Conservation (phyloP, 73 alveolate genomes). For the Paramecium bursaria region DNA sequence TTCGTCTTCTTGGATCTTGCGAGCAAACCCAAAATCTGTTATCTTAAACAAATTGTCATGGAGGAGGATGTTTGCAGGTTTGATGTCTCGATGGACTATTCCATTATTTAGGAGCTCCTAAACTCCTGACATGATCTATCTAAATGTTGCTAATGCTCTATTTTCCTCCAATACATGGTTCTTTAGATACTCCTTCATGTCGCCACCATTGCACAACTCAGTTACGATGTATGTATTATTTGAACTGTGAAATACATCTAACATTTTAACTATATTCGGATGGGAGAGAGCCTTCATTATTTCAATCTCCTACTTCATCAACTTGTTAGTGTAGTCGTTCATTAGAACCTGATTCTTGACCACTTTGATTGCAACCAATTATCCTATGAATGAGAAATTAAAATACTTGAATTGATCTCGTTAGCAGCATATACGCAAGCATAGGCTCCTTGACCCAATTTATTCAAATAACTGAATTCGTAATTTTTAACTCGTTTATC, state of each 20-base stretch:
- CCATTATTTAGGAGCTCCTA: conserved; percentile 60
- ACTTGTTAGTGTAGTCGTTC: conserved; percentile 57
- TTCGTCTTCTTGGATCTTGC: conserved; percentile 49
- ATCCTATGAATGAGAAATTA: background rate
- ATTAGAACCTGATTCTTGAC: conserved; percentile 26
- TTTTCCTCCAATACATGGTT: conserved; percentile 25
- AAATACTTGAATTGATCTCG: conserved; percentile 40
- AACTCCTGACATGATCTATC: conserved; percentile 51
- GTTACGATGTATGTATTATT: conserved; percentile 62
- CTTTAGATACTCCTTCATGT: conserved; percentile 42
- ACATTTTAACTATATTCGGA: conserved; percentile 50
- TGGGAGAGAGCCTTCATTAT: conserved; percentile 65
- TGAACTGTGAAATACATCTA: conserved; percentile 64
- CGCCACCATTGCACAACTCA: conserved; percentile 68
- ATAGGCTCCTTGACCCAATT: conserved; percentile 38
- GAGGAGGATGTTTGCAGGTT: conserved; percentile 64
- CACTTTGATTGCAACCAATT: conserved; percentile 64
- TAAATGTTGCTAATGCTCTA: conserved; percentile 37
- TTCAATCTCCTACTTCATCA: conserved; percentile 47
- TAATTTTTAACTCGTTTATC: conserved; percentile 28
- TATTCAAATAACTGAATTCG: background rate
- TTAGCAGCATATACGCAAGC: conserved; percentile 4
- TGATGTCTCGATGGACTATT: conserved; percentile 66
- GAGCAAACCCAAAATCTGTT: conserved; percentile 74
- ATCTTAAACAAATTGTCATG: conserved; percentile 60